Evolutionary conservation across 768 basidiomycete genomes (phyloP).

Genomic region (Boletus rubroflammeus): DNA sequence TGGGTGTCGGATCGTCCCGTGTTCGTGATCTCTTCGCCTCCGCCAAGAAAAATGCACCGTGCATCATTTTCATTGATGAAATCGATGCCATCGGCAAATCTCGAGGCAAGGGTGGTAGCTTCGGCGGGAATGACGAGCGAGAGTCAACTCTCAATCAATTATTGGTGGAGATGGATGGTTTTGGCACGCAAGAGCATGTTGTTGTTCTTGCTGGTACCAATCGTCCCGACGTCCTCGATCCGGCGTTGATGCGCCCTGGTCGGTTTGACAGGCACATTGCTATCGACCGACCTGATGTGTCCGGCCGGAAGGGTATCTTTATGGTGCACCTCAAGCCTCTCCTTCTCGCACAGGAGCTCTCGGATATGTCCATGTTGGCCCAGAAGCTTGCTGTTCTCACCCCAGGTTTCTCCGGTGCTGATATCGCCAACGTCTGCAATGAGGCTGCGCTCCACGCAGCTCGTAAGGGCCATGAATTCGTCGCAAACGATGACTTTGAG

Average conservation of each 20-base stretch:
- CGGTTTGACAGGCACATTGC: slow-evolving; percentile 96
- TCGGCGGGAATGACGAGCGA: slow-evolving; percentile 96
- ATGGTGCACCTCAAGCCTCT: slow-evolving; percentile 87
- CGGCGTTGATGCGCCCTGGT: slow-evolving; percentile 93
- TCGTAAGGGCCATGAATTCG: slow-evolving; percentile 71
- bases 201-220: slow-evolving; percentile 97
- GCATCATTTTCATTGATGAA: slow-evolving; percentile 99
- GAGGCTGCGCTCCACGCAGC: slow-evolving; percentile 96
- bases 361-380: slow-evolving; percentile 56
- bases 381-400: slow-evolving; percentile 96
- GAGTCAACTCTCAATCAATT: slow-evolving; percentile 97
- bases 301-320: slow-evolving; percentile 92
- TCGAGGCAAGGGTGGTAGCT: slow-evolving; percentile 69
- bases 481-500: slow-evolving; percentile 87
- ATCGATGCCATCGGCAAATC: slow-evolving; percentile 99
- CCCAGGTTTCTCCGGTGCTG: slow-evolving; percentile 97
- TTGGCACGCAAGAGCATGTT: slow-evolving; percentile 94
- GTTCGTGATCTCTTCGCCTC: slow-evolving; percentile 97
- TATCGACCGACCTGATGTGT: slow-evolving; percentile 93
- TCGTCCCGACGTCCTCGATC: slow-evolving; percentile 92
- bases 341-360: slow-evolving; percentile 55
- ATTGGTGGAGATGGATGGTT: slow-evolving; percentile 99
- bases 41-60: slow-evolving; percentile 96
- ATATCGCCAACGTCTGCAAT: slow-evolving; percentile 98
- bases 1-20: slow-evolving; percentile 96